These are phyloP conservation scores for Lippia alba DNA, from an alignment of 305 asterid genomes.

Conservation along the genomic window DNA sequence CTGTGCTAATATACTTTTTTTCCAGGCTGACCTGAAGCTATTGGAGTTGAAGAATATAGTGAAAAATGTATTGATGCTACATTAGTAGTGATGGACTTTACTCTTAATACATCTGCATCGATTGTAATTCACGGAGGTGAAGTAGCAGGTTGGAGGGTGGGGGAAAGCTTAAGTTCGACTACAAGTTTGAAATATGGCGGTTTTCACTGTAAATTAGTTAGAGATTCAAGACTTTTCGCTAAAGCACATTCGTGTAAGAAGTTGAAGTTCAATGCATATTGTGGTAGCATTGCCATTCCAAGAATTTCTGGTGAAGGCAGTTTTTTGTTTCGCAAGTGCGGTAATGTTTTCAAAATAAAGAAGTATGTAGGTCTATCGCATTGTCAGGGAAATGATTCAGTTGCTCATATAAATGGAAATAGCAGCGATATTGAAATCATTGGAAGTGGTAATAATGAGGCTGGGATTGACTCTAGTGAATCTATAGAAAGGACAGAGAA, in stretches of 20 bases:
- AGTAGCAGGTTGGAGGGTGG: slow-evolving; percentile 35
- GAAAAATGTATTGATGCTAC: slow-evolving; percentile 14
- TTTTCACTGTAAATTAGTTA: slow-evolving; percentile 32
- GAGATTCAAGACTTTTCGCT: slow-evolving; percentile 36
- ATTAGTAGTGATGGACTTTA: slow-evolving; percentile 43
- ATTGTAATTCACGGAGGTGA: slow-evolving; percentile 38
- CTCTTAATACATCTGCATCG: slow-evolving; percentile 40
- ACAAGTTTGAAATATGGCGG: slow-evolving; percentile 29
- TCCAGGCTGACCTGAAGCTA: slow-evolving; percentile 31
- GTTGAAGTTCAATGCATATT: slow-evolving; percentile 35
- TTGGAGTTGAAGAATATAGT: not conserved
- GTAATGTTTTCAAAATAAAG: slow-evolving; percentile 29
- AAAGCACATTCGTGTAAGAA: slow-evolving; percentile 36
- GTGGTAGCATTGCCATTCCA: slow-evolving; percentile 23
- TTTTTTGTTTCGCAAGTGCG: slow-evolving; percentile 29
- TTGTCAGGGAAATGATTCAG: slow-evolving; percentile 81
- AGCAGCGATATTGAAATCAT: slow-evolving; percentile 51
- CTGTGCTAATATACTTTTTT: slow-evolving; percentile 3
- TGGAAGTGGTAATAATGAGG: slow-evolving; percentile 44
- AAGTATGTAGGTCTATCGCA: slow-evolving; percentile 36
- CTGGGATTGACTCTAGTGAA: slow-evolving; percentile 41
- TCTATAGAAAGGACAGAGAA: slow-evolving; percentile 45
- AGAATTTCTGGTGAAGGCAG: slow-evolving; percentile 30
- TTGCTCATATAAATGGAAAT: slow-evolving; percentile 61
- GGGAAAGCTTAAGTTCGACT: slow-evolving; percentile 24